phyloP scores from a whole-genome alignment of 768 basidiomycete genomes.

The Coprinopsis strossmayeri region DNA sequence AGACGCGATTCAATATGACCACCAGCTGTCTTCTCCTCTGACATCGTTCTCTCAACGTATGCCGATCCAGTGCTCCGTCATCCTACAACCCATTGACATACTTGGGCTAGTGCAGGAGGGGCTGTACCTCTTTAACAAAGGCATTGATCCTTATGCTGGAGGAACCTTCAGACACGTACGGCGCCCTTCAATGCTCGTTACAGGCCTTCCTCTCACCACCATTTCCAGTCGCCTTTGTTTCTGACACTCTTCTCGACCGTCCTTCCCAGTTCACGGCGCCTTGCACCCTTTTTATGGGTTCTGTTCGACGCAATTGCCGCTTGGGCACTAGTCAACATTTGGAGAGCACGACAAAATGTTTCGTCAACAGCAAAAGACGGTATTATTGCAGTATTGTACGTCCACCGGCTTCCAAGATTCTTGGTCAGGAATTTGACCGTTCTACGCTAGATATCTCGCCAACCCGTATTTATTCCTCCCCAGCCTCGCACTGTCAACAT shows the following conservation, averaged over 20 bases:
- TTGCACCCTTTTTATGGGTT: conserved; percentile 63
- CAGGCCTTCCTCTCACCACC: too few relatives aligned
- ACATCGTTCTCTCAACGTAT: conserved; percentile 61
- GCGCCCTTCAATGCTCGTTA: conserved; percentile 5
- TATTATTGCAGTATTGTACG: conserved; percentile 63
- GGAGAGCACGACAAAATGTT: conserved; percentile 54
- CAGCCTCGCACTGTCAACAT: conserved; percentile 75
- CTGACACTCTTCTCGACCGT: conserved; percentile 71
- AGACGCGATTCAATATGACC: conserved; percentile 54
- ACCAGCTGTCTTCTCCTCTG: conserved; percentile 75
- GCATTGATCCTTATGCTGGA: conserved; percentile 84
- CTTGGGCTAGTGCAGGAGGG: conserved; percentile 77
- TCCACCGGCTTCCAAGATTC: background rate
- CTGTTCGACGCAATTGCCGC: conserved; percentile 61
- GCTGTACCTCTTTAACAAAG: conserved; percentile 69
- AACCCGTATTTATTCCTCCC: conserved; percentile 87
- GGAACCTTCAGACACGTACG: conserved; percentile 83
- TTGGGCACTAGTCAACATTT: conserved; percentile 61
- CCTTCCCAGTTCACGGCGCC: conserved; percentile 43
- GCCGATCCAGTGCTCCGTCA: conserved; percentile 29
- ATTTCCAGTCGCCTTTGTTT: conserved; percentile 67
- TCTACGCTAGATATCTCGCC: conserved; percentile 60
- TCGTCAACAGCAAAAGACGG: conserved; percentile 43
- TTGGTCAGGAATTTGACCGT: background rate
- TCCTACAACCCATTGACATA: background rate